These are phyloP conservation scores for Talaromyces islandicus DNA, from an alignment of 2,329 filamentous ascomycete species.

Conservation along the genomic window DNA sequence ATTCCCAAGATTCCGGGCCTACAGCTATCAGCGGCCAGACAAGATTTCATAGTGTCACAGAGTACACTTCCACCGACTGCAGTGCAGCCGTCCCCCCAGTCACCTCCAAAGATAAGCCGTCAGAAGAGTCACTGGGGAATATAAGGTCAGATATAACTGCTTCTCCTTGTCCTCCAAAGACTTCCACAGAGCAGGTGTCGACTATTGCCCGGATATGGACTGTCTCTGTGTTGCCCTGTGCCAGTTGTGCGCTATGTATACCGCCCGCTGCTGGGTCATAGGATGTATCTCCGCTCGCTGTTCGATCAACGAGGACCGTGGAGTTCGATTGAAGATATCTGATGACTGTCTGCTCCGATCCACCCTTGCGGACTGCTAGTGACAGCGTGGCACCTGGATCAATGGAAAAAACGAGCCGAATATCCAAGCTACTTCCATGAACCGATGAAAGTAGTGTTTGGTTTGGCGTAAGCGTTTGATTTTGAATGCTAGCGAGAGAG, in stretches of 20 bases:
- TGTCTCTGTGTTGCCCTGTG: not conserved
- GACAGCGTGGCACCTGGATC: not conserved
- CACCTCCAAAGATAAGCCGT: not conserved
- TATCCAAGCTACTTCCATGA: not conserved
- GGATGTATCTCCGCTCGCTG: not conserved
- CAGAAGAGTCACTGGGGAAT: constrained; percentile 1
- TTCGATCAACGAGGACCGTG: not conserved
- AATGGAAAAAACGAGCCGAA: not conserved
- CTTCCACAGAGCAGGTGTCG: not conserved
- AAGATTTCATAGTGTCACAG: not conserved
- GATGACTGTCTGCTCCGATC: not conserved
- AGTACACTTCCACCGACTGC: constrained; percentile 1
- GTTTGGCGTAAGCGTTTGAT: not conserved
- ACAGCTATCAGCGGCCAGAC: not conserved
- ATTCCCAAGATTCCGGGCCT: not conserved
- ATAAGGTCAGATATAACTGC: constrained; percentile 4
- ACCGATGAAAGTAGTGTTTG: not conserved
- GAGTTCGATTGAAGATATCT: not conserved
- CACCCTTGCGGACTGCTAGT: not conserved
- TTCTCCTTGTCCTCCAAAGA: not conserved
- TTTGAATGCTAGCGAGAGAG: not conserved
- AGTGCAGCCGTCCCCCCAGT: not conserved
- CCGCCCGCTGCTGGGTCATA: constrained; percentile 1
- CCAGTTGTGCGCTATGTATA: not conserved
- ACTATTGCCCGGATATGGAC: not conserved